Evolutionary conservation across 2,329 filamentous ascomycete genomes (phyloP).

Genomic region (Colletotrichum ledebouriae): DNA sequence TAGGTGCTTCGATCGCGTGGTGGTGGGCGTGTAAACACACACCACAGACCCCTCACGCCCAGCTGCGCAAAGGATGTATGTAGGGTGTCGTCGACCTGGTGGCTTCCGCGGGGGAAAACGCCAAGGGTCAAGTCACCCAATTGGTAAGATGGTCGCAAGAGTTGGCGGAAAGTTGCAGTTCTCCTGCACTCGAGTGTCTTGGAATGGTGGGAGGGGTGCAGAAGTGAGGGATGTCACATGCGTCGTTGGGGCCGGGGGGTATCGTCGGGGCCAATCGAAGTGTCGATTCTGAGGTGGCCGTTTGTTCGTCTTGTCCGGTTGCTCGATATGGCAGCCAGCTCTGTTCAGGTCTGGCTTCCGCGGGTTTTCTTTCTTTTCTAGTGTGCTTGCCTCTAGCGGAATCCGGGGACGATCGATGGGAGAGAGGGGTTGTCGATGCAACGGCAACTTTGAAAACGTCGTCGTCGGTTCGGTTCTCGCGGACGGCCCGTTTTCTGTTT

Average conservation of each 20-base stretch:
- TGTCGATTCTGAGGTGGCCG: conserved; percentile 17
- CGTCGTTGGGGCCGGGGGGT: conserved; percentile 32
- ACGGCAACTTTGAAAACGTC: conserved; percentile 14
- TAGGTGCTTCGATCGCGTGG: conserved; percentile 28
- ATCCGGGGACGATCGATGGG: background rate
- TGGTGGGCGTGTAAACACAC: conserved; percentile 38
- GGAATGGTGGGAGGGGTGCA: conserved; percentile 40
- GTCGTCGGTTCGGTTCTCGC: conserved; percentile 29
- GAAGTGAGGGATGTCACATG: conserved; percentile 43
- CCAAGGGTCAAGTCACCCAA: conserved; percentile 33
- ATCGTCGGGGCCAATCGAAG: conserved; percentile 39
- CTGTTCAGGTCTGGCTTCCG: background rate
- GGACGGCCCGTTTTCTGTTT: conserved; percentile 26
- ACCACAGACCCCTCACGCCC: conserved; percentile 43
- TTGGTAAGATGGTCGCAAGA: conserved; percentile 30
- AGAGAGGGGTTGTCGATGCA: background rate
- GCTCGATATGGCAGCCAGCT: conserved; percentile 19
- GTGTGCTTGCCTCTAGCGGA: background rate
- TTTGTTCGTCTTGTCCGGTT: conserved; percentile 19
- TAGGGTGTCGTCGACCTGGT: conserved; percentile 29
- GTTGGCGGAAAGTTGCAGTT: conserved; percentile 43
- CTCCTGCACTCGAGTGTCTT: conserved; percentile 31
- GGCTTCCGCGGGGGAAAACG: conserved; percentile 9
- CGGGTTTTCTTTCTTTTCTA: background rate
- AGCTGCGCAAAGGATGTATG: conserved; percentile 18